Evolutionary conservation across 768 basidiomycete species (phyloP), one percentile per base, ranked within the genome.

Genomic region (Boletus tylopilopsis): DNA sequence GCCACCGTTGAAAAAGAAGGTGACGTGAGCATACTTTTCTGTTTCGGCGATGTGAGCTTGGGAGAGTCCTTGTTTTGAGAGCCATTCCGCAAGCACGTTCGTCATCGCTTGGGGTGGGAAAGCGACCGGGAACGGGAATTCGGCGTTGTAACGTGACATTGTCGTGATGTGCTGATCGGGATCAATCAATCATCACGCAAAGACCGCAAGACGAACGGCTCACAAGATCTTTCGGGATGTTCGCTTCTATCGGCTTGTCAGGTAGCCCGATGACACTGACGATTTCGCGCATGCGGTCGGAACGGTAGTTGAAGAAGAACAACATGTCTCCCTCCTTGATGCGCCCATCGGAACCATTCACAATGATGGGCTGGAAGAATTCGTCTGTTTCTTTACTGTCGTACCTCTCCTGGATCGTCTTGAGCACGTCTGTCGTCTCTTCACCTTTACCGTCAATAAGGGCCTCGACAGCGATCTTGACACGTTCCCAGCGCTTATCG

Each of bases 1-100:
- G 48, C 94, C 94, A 13, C 94, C 94, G 68, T 95, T 96, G 80
- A 96, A 95, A 80, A 95, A 96, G 77, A 96, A 95, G 0, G 94
- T 97, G 47, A 97, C 90, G 64, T 97, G 94, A 2, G 93, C 93
- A 68, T 94, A 97, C 71, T 97, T 95, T 67, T 95, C 94, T n/a
- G 94, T 95, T 68, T 96, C 94, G 80, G 92, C 94, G 46, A 96
- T 81, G 62, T 95, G 94, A 3, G 85, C 85, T 62, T 96, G 94
- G 64, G 85, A 90, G 50, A 88, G 63, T 9, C 79, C 90, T 50
- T 93, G 71, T 60, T 82, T 86, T 29, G 81, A 74, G 21, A 96
- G 77, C 87, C 90, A 93, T 64, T 96, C 94, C 0, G 94, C 93
- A 15, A 97, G 81, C 40, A 96, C 93, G 68, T 97, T 93, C 53